These are phyloP conservation scores for Mortierella sp. DNA, from an alignment of 371 early-diverging fungal genomes.

Conservation along the genomic window DNA sequence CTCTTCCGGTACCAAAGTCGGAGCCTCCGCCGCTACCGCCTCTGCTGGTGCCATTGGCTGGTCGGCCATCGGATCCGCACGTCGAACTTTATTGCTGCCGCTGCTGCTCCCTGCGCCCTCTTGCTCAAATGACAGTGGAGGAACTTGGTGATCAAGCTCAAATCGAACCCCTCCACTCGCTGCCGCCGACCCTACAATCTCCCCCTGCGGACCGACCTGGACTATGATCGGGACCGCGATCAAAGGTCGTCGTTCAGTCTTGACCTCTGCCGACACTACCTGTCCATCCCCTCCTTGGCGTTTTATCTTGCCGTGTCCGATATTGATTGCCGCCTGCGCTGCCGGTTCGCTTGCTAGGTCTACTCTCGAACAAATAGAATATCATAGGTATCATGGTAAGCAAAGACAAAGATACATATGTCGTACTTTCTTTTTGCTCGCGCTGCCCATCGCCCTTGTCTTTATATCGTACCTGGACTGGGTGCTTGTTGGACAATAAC, in stretches of 20 bases:
- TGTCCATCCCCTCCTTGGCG: neutral
- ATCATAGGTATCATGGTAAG: neutral
- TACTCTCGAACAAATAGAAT: neutral
- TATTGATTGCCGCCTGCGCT: neutral
- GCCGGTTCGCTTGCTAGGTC: neutral
- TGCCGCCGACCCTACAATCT: neutral
- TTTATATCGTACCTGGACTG: neutral
- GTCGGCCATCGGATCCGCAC: neutral
- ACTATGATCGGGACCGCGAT: neutral
- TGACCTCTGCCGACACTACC: neutral
- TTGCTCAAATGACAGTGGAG: neutral
- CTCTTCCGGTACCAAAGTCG: neutral
- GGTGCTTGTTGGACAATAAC: neutral
- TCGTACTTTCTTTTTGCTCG: neutral
- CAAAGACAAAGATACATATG: neutral
- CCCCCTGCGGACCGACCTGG: neutral
- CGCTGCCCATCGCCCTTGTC: neutral
- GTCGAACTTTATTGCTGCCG: neutral
- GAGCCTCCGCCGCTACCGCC: neutral
- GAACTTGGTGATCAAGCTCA: constrained; percentile 36
- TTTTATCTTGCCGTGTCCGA: neutral
- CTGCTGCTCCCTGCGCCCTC: neutral
- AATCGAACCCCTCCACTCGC: neutral
- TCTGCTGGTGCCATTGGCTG: neutral
- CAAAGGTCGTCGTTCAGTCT: neutral